Evolutionary conservation across 768 basidiomycete species (phyloP).

Genomic region (Macrolepiota fuliginosa): DNA sequence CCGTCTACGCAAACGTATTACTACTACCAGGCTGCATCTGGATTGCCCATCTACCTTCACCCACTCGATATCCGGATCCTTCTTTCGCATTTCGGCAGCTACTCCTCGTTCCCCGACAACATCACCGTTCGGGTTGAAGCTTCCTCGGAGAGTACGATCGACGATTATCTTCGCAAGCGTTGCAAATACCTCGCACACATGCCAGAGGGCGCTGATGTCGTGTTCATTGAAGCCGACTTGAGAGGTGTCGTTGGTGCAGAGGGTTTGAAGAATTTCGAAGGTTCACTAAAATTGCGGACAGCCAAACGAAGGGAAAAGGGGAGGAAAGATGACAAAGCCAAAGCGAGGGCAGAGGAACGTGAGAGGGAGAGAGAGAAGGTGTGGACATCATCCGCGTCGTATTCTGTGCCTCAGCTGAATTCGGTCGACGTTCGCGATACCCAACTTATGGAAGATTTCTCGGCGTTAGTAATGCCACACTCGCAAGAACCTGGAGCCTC

Average conservation of each 20-base stretch:
- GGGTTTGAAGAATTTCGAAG: slow-evolving; percentile 81
- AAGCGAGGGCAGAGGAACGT: slow-evolving; percentile 70
- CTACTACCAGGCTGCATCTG: slow-evolving; percentile 93
- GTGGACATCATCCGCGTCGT: slow-evolving; percentile 17
- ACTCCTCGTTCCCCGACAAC: slow-evolving; percentile 79
- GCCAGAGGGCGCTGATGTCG: slow-evolving; percentile 88
- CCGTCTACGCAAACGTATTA: slow-evolving; percentile 89
- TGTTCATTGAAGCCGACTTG: slow-evolving; percentile 90
- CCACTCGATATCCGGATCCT: slow-evolving; percentile 95
- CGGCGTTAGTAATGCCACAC: slow-evolving; percentile 15
- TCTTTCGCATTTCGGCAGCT: slow-evolving; percentile 76
- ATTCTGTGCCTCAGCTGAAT: slow-evolving; percentile 15
- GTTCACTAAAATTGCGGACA: slow-evolving; percentile 72
- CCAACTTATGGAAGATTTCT: slow-evolving; percentile 22
- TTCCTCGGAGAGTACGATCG: slow-evolving; percentile 73
- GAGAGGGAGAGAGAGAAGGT: slow-evolving; percentile 58
- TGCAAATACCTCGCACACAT: slow-evolving; percentile 96
- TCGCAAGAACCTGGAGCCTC: not conserved
- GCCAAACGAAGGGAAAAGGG: slow-evolving; percentile 77
- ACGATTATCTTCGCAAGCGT: slow-evolving; percentile 90
- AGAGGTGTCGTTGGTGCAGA: slow-evolving; percentile 72
- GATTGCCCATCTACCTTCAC: slow-evolving; percentile 88
- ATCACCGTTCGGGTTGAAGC: slow-evolving; percentile 82
- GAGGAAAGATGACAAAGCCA: slow-evolving; percentile 85
- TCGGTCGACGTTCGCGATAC: slow-evolving; percentile 22